phyloP scores from a whole-genome alignment of 2,329 filamentous ascomycete genomes.

The Claviceps fusiformis region DNA sequence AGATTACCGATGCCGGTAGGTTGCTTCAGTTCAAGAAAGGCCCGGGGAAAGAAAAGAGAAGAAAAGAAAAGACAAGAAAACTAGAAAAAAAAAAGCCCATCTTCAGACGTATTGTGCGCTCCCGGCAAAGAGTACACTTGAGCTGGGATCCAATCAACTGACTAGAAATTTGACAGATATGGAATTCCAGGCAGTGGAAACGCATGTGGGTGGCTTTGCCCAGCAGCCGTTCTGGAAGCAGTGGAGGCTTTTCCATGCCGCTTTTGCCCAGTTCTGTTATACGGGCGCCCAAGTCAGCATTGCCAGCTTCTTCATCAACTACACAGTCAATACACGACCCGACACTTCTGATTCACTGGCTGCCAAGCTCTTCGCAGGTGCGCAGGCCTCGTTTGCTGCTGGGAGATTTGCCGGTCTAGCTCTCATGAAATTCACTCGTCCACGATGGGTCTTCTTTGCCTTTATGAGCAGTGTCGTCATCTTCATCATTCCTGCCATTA shows the following conservation, averaged over 20 bases:
- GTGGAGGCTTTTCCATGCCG: slow-evolving; percentile 63
- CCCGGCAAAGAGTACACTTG: neutral
- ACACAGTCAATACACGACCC: slow-evolving; percentile 46
- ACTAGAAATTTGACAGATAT: slow-evolving; percentile 37
- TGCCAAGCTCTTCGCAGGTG: slow-evolving; percentile 58
- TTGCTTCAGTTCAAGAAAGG: neutral
- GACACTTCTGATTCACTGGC: slow-evolving; percentile 36
- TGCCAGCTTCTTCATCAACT: slow-evolving; percentile 61
- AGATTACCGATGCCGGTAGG: slow-evolving; percentile 44
- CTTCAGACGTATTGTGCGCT: neutral
- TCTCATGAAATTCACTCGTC: slow-evolving; percentile 53
- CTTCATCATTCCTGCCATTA: slow-evolving; percentile 41
- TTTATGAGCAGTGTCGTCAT: slow-evolving; percentile 53
- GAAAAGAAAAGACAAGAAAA: too few relatives aligned
- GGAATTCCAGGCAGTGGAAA: slow-evolving; percentile 42
- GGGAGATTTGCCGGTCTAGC: slow-evolving; percentile 56
- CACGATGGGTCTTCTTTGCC: slow-evolving; percentile 52
- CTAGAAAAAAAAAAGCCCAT: too few relatives aligned
- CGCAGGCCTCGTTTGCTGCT: slow-evolving; percentile 57
- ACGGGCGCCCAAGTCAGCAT: slow-evolving; percentile 57
- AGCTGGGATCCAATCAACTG: neutral
- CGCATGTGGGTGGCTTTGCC: slow-evolving; percentile 34
- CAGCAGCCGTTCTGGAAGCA: slow-evolving; percentile 55
- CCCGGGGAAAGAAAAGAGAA: too few relatives aligned
- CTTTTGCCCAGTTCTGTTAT: slow-evolving; percentile 68